These are phyloP conservation scores for Boletus sensibilis DNA, from an alignment of 768 basidiomycete species.

Conservation along the genomic window DNA sequence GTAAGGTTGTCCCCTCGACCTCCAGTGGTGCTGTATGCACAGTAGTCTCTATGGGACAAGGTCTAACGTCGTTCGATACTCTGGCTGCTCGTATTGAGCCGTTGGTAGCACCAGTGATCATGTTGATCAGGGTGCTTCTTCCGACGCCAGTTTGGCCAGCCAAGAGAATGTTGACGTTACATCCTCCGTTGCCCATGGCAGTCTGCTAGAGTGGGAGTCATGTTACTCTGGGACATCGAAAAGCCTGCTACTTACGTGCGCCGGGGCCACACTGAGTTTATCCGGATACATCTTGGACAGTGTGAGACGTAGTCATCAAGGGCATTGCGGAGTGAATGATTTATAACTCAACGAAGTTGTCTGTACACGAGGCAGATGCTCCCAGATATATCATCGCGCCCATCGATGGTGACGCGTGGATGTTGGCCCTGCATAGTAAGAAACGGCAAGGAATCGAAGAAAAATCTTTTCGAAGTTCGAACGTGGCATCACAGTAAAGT, in stretches of 20 bases:
- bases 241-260: constrained; percentile 8
- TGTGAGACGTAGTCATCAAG: constrained; percentile 1
- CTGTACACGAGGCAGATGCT: constrained; percentile 22
- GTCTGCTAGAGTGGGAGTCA: neutral
- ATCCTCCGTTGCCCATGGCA: neutral
- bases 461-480: no score
- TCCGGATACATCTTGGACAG: neutral
- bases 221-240: neutral
- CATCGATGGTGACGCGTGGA: neutral
- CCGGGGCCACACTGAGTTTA: neutral
- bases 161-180: constrained; percentile 17
- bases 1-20: constrained; percentile 1
- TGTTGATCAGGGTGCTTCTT: constrained; percentile 29
- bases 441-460: neutral
- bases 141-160: constrained; percentile 31
- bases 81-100: constrained; percentile 14
- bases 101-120: constrained; percentile 20
- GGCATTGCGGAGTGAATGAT: neutral
- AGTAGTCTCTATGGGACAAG: constrained; percentile 25
- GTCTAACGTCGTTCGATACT: constrained; percentile 26
- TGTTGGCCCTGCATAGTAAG: neutral
- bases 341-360: constrained; percentile 1
- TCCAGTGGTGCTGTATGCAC: constrained; percentile 9
- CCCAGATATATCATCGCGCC: constrained; percentile 15
- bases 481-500: neutral